Conservation (phyloP, 169 alveolate species). For the Plasmodium billcollinsi region DNA sequence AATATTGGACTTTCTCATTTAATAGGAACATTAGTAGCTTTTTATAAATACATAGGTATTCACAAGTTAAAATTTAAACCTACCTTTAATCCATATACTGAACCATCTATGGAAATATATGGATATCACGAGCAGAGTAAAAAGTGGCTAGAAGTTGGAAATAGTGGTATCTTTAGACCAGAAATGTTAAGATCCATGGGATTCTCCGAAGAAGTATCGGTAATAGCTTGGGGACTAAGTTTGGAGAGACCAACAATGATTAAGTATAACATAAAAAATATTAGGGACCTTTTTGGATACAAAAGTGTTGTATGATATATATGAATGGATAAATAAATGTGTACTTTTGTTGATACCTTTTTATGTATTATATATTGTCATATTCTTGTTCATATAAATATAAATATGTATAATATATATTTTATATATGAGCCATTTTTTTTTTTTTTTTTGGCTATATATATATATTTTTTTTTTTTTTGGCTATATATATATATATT, state of each 20-base stretch:
- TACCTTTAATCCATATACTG: conserved; percentile 99
- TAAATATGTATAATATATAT: background rate
- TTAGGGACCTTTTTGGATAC: conserved; percentile 98
- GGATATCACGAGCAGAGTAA: conserved; percentile 97
- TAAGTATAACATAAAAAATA: conserved; percentile 95
- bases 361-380: background rate
- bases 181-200: conserved; percentile 99
- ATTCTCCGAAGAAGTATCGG: conserved; percentile 97
- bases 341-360: background rate
- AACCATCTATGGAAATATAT: conserved; percentile 99
- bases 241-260: conserved; percentile 99
- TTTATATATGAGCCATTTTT: background rate
- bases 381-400: too few species aligned
- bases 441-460: background rate
- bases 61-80: conserved; percentile 95
- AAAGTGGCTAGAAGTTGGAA: conserved; percentile 99
- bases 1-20: conserved; percentile 94
- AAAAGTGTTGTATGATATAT: conserved; percentile 15
- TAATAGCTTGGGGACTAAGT: conserved; percentile 99
- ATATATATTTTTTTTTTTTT: background rate
- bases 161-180: conserved; percentile 99
- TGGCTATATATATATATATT: background rate
- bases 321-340: background rate
- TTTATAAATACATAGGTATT: conserved; percentile 96
- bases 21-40: conserved; percentile 92